These are phyloP conservation scores for Herpetomonas tarakana DNA, from an alignment of 208 protist species.

Conservation along the genomic window DNA sequence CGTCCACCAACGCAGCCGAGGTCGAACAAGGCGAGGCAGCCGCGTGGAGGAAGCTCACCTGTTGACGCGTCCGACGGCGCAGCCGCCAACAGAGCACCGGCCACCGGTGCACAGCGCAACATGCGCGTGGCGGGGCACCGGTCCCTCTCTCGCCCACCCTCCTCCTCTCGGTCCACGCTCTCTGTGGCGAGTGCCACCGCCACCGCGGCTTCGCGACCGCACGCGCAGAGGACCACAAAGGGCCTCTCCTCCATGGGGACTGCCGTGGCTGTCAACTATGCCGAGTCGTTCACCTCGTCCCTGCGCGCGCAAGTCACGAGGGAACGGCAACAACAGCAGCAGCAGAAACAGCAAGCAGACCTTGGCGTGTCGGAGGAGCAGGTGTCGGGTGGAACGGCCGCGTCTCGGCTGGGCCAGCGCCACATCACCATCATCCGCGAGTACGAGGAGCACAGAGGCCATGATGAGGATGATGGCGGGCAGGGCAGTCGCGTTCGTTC, in stretches of 20 bases:
- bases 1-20: too few relatives aligned
- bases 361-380: too few relatives aligned
- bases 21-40: too few relatives aligned
- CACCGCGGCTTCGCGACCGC: too few relatives aligned
- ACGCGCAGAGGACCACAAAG: not conserved
- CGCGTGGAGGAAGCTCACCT: too few relatives aligned
- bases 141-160: not conserved
- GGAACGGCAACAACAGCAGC: not conserved
- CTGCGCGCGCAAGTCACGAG: conserved; percentile 15
- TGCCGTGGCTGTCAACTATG: conserved; percentile 22
- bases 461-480: not conserved
- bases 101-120: not conserved
- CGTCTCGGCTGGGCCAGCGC: not conserved
- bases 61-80: too few relatives aligned
- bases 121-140: not conserved
- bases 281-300: conserved; percentile 9
- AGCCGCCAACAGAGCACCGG: too few relatives aligned
- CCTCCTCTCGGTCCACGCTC: too few relatives aligned
- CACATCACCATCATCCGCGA: not conserved
- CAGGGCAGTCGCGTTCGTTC: too few relatives aligned
- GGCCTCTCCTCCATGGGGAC: conserved; percentile 20
- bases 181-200: too few relatives aligned
- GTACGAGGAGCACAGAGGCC: not conserved
- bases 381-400: too few relatives aligned
- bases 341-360: too few relatives aligned